phyloP scores from a whole-genome alignment of 2,329 filamentous ascomycete genomes.

The Gremmenia infestans region DNA sequence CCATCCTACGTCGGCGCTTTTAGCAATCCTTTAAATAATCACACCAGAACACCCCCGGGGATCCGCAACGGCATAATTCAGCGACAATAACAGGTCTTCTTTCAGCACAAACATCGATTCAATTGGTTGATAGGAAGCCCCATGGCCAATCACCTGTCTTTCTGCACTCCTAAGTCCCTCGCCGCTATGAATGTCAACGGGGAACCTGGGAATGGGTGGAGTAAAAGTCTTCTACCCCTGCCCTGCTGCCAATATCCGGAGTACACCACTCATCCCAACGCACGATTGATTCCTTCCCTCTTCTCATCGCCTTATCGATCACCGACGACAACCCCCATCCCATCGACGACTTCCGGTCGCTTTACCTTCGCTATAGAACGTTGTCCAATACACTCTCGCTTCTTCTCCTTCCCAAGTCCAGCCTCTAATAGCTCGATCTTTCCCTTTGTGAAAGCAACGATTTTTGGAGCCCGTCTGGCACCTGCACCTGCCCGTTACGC shows the following conservation, averaged over 20 bases:
- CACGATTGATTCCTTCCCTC: neutral
- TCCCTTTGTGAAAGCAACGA: neutral
- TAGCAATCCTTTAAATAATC: neutral
- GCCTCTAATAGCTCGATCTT: neutral
- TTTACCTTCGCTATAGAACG: slow-evolving; percentile 6
- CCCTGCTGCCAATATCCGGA: neutral
- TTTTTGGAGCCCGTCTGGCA: neutral
- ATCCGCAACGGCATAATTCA: neutral
- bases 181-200: neutral
- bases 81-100: neutral
- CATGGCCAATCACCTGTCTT: neutral
- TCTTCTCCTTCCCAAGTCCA: neutral
- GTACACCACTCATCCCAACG: neutral
- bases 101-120: no score
- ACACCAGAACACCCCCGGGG: neutral
- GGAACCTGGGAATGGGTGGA: neutral
- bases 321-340: neutral
- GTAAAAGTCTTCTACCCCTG: neutral
- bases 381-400: slow-evolving; percentile 13
- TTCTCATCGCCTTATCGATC: neutral
- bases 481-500: neutral
- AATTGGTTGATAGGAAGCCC: neutral
- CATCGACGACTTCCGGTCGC: neutral
- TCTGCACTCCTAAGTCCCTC: neutral
- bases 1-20: neutral